phyloP scores from a whole-genome alignment of 2,329 filamentous ascomycete genomes.

The Pseudogymnoascus sp. region DNA sequence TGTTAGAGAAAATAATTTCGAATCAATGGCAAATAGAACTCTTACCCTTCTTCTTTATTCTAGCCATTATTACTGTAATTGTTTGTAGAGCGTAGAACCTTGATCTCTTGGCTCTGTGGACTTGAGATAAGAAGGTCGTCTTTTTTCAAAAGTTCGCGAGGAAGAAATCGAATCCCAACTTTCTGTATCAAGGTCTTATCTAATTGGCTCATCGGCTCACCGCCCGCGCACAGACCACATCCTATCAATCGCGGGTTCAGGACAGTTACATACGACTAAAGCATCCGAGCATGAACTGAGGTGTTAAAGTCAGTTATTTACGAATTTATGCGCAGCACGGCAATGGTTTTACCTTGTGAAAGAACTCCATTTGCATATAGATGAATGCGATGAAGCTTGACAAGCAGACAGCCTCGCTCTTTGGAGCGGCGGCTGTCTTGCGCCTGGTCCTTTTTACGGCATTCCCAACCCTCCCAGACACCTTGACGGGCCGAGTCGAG shows the following conservation, averaged over 20 bases:
- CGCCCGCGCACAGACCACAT: constrained; percentile 8
- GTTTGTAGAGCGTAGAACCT: constrained; percentile 17
- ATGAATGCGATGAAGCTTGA: constrained; percentile 40
- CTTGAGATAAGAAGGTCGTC: constrained; percentile 14
- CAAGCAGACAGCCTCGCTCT: constrained; percentile 57
- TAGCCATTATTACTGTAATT: constrained; percentile 48
- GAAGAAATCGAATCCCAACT: constrained; percentile 24
- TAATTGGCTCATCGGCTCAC: constrained; percentile 9
- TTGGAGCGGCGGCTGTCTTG: constrained; percentile 65
- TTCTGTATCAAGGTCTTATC: constrained; percentile 6
- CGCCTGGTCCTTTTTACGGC: constrained; percentile 70
- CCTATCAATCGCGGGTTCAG: constrained; percentile 3
- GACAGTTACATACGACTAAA: constrained; percentile 3
- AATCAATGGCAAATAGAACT: constrained; percentile 11
- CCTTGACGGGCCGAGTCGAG: constrained; percentile 86
- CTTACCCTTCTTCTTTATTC: constrained; percentile 81
- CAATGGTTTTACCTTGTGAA: background rate
- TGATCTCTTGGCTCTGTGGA: constrained; percentile 18
- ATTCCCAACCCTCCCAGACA: constrained; percentile 75
- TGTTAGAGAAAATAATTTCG: constrained; percentile 3
- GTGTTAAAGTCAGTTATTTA: background rate
- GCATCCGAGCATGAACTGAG: background rate
- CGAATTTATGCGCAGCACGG: background rate
- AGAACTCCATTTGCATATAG: constrained; percentile 11
- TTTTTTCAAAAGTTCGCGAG: constrained; percentile 28